Evolutionary conservation across 2,329 filamentous ascomycete genomes (phyloP), one percentile per base, ranked within the genome.

Genomic region (Stachybotrys echinatus): DNA sequence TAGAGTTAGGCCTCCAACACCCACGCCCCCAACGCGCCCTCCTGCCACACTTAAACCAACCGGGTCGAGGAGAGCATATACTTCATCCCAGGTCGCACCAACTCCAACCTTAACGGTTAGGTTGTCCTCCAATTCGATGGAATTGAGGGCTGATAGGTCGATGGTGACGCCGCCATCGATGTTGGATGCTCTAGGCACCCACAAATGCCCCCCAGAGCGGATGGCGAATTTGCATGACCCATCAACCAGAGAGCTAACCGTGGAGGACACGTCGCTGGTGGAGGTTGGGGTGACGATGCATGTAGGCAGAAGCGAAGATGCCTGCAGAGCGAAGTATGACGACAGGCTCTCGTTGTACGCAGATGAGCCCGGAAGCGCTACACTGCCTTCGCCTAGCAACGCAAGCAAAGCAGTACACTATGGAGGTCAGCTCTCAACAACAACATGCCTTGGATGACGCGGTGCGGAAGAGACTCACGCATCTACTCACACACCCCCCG

Each of bases 81-180:
- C 47, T 44, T 43, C 18, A 27, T 43, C 23, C 47, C 47, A 49
- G 14, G 42, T n/a, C 34, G 23, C 23, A 20, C 21, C 47, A 5
- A 42, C 47, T 5, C 47, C 47, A 6, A 49, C 40, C 8, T n/a
- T 44, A 21, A 44, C 22, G n/a, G 47, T 44, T 18, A n/a, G n/a
- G n/a, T 44, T 42, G 22, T n/a, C 40, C 12, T 22, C 23, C n/a
- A 49, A 17, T 27, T 42, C 17, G 38, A 49, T 19, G 8, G 58
- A 48, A 38, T 70, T 51, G 8, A 60, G 64, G 5, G 67, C 54
- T 1, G 22, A 60, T n/a, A 76, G 51, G 44, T 73, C 69, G 47
- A 77, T 65, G 4, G 66, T 62, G 17, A 73, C 54, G 2, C 68
- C 70, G 2, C 54, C 63, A 12, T 68, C 55, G 40, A 66, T 71